Evolutionary conservation across 164 flowering plant genomes (phyloP).

Genomic region (Malania oleifera): DNA sequence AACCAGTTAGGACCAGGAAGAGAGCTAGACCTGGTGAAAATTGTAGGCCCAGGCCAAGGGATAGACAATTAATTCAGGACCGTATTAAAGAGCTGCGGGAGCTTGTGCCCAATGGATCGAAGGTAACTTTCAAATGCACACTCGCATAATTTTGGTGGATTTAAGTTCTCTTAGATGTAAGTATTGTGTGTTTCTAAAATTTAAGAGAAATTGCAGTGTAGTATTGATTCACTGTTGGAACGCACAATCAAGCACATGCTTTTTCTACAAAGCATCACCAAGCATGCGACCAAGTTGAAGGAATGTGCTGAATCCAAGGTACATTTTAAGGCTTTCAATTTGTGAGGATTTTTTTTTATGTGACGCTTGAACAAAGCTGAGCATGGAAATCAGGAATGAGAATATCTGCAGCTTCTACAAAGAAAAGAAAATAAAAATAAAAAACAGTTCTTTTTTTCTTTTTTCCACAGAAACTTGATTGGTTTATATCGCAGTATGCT

Average conservation of each 20-base stretch:
- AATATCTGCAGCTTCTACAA: too few species aligned
- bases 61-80: slow-evolving; percentile 83
- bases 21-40: slow-evolving; percentile 77
- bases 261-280: slow-evolving; percentile 60
- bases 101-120: slow-evolving; percentile 80
- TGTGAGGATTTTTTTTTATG: background rate
- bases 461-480: background rate
- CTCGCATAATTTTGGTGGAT: background rate
- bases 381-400: too few species aligned
- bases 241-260: slow-evolving; percentile 81
- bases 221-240: slow-evolving; percentile 82
- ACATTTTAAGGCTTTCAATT: slow-evolving; percentile 3
- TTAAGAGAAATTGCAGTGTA: slow-evolving; percentile 45
- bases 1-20: slow-evolving; percentile 48
- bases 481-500: background rate
- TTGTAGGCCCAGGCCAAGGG: slow-evolving; percentile 74
- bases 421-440: background rate
- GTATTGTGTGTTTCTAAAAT: background rate
- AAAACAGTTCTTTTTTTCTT: background rate
- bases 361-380: background rate
- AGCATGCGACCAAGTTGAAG: slow-evolving; percentile 62
- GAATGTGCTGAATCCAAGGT: slow-evolving; percentile 54
- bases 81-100: slow-evolving; percentile 81
- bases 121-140: slow-evolving; percentile 36
- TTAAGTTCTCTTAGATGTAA: background rate